A percentile compares a stretch with the other conserved stretches of the same genome.
Conservation (phyloP, 2,329 filamentous ascomycete species). For the Sclerotinia borealis region DNA sequence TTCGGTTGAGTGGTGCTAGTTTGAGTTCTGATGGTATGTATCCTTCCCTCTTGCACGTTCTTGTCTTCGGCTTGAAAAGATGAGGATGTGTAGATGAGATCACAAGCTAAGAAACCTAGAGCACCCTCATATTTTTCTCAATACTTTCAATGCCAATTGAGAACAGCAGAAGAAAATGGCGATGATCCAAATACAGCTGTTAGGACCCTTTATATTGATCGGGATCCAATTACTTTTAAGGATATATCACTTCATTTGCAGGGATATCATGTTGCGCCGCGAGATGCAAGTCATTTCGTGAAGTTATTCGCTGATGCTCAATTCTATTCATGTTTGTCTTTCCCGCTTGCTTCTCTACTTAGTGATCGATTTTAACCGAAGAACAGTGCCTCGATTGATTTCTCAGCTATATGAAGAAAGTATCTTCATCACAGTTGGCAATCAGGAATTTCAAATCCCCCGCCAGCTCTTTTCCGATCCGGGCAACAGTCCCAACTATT, state of each 20-base stretch:
- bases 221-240: slow-evolving; percentile 80
- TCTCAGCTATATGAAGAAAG: slow-evolving; percentile 87
- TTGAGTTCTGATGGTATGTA: slow-evolving; percentile 65
- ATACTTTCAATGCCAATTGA: slow-evolving; percentile 82
- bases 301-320: slow-evolving; percentile 91
- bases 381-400: slow-evolving; percentile 76
- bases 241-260: slow-evolving; percentile 89
- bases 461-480: slow-evolving; percentile 79
- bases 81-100: background rate
- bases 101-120: slow-evolving; percentile 48
- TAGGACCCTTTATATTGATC: slow-evolving; percentile 88
- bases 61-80: background rate
- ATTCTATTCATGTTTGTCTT: slow-evolving; percentile 71
- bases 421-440: slow-evolving; percentile 87
- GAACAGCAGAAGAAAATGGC: slow-evolving; percentile 50
- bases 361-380: slow-evolving; percentile 14
- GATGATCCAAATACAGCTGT: slow-evolving; percentile 38
- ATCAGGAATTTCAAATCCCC: slow-evolving; percentile 81
- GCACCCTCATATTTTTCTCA: slow-evolving; percentile 95
- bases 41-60: background rate
- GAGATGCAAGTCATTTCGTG: slow-evolving; percentile 81
- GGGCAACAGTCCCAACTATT: slow-evolving; percentile 93
- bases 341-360: background rate
- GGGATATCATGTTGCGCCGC: slow-evolving; percentile 80
- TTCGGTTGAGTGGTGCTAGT: slow-evolving; percentile 62